Evolutionary conservation across 73 alveolate species (phyloP).

Genomic region (Symbiodinium natans): DNA sequence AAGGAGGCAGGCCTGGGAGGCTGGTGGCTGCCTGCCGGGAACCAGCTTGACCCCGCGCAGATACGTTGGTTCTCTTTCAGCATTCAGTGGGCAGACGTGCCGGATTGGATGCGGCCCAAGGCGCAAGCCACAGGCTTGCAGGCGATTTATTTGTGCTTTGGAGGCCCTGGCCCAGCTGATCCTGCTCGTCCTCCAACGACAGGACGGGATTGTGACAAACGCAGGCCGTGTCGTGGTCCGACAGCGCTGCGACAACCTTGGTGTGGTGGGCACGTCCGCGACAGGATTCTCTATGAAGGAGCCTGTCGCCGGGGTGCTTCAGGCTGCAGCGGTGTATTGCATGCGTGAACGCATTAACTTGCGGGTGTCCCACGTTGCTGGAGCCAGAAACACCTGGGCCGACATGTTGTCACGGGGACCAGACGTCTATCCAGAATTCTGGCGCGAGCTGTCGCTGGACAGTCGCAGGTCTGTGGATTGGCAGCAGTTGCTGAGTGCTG

Average conservation of each 20-base stretch:
- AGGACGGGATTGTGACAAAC: not conserved
- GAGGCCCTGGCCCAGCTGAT: not conserved
- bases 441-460: not conserved
- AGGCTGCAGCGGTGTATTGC: not conserved
- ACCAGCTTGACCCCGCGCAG: not conserved
- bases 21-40: not conserved
- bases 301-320: slow-evolving; percentile 3
- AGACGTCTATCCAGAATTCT: not conserved
- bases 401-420: slow-evolving; percentile 34
- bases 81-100: not conserved
- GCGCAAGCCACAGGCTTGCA: not conserved
- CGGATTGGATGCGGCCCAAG: not conserved
- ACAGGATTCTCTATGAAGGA: not conserved
- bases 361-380: slow-evolving; percentile 13
- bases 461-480: not conserved
- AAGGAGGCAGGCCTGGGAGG: not conserved
- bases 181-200: not conserved
- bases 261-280: not conserved
- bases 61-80: not conserved
- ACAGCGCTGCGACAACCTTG: slow-evolving; percentile 11
- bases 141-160: not conserved
- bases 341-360: not conserved
- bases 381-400: slow-evolving; percentile 17
- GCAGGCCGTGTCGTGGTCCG: not conserved
- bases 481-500: not conserved